Evolutionary conservation across 345 rosid genomes (phyloP), one percentile per base, ranked within the genome.

Genomic region (Linum usitatissimum): DNA sequence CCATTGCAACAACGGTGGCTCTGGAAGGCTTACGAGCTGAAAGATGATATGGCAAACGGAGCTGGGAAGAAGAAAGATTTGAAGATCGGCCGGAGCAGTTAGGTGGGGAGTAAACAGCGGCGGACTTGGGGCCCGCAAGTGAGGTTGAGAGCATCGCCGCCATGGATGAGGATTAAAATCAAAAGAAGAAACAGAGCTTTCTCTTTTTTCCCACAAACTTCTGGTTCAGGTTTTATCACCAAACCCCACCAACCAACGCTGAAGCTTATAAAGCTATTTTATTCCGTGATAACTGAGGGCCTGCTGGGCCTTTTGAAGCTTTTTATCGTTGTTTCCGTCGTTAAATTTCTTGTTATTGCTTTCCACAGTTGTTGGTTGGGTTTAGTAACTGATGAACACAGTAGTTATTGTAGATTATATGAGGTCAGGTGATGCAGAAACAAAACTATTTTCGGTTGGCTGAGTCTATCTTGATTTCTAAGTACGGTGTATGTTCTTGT

Each of bases 121-220:
- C 56, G 67, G 78, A 63, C 67, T 70, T 73, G 63, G 77, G 66
- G 58, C 77, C 75, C 21, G 70, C 57, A n/a, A 76, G 70, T 55
- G 82, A 75, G 1, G 89, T 74, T 19, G 89, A 79, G n/a, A 82
- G 68, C 75, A 76, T 73, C 48, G 87, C 84, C 94, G 87, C 84
- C 94, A 80, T 86, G n/a, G 67, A 56, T 28, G 59, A 18, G 20
- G 30, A 39, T 8, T 15, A 30, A 14, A 23, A 23, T 23, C 28
- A 23, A 28, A 13, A 13, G 30, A 56, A 14, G 23, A 58, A 59
- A 14, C 39, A 1, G 19, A n/a, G 20, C 34, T 63, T 30, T 36
- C 34, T 61, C 28, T 23, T 23, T 0, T 0, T 45, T 45, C 4
- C 38, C 38, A 34, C 38, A 34, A 34, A 34, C 3, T 10, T 45